These are phyloP conservation scores for Botrytis galanthina DNA, from an alignment of 2,329 filamentous ascomycete species.

Conservation along the genomic window DNA sequence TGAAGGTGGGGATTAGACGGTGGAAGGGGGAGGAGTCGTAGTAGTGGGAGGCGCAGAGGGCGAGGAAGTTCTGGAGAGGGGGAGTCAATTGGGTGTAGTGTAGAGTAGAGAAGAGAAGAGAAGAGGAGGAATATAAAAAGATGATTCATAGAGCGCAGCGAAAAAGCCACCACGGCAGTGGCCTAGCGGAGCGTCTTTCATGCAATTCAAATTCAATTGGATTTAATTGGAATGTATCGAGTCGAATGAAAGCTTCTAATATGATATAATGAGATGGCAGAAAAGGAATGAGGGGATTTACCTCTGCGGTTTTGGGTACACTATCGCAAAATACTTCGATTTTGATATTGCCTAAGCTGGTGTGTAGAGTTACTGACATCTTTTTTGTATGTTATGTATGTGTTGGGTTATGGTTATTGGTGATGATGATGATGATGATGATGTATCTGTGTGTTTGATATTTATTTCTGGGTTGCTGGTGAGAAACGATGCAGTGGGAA, in stretches of 20 bases:
- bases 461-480: background rate
- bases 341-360: slow-evolving; percentile 85
- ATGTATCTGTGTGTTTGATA: background rate
- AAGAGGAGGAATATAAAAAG: background rate
- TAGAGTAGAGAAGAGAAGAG: no score
- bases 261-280: background rate
- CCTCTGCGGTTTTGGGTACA: slow-evolving; percentile 88
- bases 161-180: slow-evolving; percentile 5
- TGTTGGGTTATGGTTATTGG: background rate
- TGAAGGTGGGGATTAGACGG: slow-evolving; percentile 77
- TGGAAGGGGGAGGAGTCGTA: slow-evolving; percentile 76
- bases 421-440: background rate
- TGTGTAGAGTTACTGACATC: slow-evolving; percentile 75
- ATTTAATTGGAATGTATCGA: background rate
- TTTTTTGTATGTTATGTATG: background rate
- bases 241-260: background rate
- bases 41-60: slow-evolving; percentile 76
- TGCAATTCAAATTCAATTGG: background rate
- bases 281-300: slow-evolving; percentile 40
- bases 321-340: slow-evolving; percentile 95
- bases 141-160: background rate
- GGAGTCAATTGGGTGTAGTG: slow-evolving; percentile 21
- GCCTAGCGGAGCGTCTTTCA: background rate
- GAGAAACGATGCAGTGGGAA: background rate
- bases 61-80: slow-evolving; percentile 72